phyloP scores from a whole-genome alignment of 768 basidiomycete genomes.

The Gelatoporia subvermispora region DNA sequence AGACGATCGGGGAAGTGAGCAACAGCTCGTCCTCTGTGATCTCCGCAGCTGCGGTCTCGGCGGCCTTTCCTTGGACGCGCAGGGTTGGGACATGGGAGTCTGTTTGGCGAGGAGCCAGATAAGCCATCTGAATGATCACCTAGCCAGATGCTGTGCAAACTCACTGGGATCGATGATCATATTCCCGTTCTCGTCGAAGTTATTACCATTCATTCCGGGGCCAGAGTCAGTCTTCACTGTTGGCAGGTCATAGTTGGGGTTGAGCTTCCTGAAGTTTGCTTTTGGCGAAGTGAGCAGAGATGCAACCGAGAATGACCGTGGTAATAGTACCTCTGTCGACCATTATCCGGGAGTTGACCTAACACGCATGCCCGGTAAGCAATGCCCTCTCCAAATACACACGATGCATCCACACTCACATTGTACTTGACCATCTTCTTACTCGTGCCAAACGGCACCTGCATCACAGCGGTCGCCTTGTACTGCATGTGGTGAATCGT shows the following conservation, averaged over 20 bases:
- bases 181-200: no score
- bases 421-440: constrained; percentile 41
- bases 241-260: constrained; percentile 47
- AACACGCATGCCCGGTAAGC: not conserved
- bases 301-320: not conserved
- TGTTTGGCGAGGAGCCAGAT: not conserved
- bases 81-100: constrained; percentile 8
- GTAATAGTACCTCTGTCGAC: constrained; percentile 44
- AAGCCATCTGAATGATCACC: no score
- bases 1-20: constrained; percentile 48
- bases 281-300: not conserved
- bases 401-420: constrained; percentile 22
- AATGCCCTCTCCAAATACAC: not conserved
- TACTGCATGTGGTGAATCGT: constrained; percentile 54
- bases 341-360: constrained; percentile 59
- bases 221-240: constrained; percentile 14
- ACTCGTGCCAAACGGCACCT: not conserved
- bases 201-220: not conserved
- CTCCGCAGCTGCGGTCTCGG: not conserved
- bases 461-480: constrained; percentile 43
- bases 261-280: constrained; percentile 48
- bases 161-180: no score
- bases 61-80: not conserved
- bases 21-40: constrained; percentile 45
- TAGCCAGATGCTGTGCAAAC: no score